Evolutionary conservation across 768 basidiomycete genomes (phyloP), one percentile per base, ranked within the genome.

Genomic region (Calocera cornea): DNA sequence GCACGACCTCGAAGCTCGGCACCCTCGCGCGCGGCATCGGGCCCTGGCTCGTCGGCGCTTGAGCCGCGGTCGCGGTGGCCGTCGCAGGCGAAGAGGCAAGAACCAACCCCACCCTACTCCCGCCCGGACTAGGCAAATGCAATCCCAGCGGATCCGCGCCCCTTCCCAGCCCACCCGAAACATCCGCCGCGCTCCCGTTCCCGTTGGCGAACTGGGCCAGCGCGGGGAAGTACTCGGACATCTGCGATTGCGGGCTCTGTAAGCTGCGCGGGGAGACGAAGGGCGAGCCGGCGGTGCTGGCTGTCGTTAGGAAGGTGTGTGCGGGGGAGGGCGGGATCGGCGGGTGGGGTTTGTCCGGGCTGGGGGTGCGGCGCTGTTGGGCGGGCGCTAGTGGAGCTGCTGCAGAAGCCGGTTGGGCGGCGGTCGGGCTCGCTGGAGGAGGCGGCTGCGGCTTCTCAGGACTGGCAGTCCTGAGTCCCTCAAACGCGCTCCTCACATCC

Each of bases 1-100:
- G 54, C 11, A 60, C 54, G 31, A 60, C 54, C 54, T 60, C 54
- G 54, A 60, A 60, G 54, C 54, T 60, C 27, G 54, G 54, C 24
- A 60, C 54, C 14, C 54, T 27, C 54, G 54, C 44, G 27, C 31
- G 14, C 5, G 31, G 27, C 27, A 11, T 60, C 44, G 24, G 5
- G 16, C 5, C 5, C 44, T 8, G 3, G 44, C 8, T 17, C 44
- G 24, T 8, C 44, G 44, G 44, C 44, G 5, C 44, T 14, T 38
- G 36, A 7, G 5, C 5, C 16, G 44, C 19, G 44, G 19, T 47
- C 19, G 44, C 14, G 27, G 27, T 19, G 27, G 24, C 22, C 2
- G 27, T 19, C 11, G 31, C 24, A 24, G 44, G 16, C 19, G 44
- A 3, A 47, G 44, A 22, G 14, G 5, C 14, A 60, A 31, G 54